Evolutionary conservation across 2,329 filamentous ascomycete genomes (phyloP).

Genomic region (Byssoonygena ceratinophila): DNA sequence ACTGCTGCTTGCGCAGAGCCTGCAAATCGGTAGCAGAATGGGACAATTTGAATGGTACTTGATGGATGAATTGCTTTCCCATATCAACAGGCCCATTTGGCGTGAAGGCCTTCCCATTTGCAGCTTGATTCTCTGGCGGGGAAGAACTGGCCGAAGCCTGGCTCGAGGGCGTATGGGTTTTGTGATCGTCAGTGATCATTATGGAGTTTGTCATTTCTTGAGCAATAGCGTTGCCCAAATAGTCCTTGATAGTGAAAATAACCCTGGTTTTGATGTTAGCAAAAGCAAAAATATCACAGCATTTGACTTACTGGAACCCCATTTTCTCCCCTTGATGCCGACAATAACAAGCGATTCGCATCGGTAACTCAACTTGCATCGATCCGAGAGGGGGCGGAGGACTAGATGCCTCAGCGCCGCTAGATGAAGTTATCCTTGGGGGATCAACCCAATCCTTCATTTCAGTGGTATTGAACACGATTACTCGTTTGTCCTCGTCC

Average conservation of each 20-base stretch:
- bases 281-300: neutral
- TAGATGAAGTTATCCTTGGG: slow-evolving; percentile 44
- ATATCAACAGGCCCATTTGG: slow-evolving; percentile 26
- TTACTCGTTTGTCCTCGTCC: slow-evolving; percentile 68
- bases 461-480: slow-evolving; percentile 86
- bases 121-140: slow-evolving; percentile 32
- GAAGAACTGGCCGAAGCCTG: slow-evolving; percentile 27
- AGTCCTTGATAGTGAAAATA: slow-evolving; percentile 89
- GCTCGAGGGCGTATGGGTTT: slow-evolving; percentile 55
- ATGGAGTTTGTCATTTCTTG: slow-evolving; percentile 81
- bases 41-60: slow-evolving; percentile 44
- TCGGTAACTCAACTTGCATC: slow-evolving; percentile 72
- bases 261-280: slow-evolving; percentile 42
- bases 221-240: slow-evolving; percentile 61
- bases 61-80: slow-evolving; percentile 26
- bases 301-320: slow-evolving; percentile 54
- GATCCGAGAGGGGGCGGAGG: slow-evolving; percentile 43
- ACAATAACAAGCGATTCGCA: slow-evolving; percentile 97
- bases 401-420: slow-evolving; percentile 28
- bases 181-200: slow-evolving; percentile 97
- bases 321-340: slow-evolving; percentile 88
- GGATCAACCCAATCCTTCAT: slow-evolving; percentile 70
- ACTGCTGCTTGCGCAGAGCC: slow-evolving; percentile 45
- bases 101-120: slow-evolving; percentile 37
- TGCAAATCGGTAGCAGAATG: slow-evolving; percentile 56